Conservation (phyloP, 345 rosid genomes). For the Jatropha curcas region DNA sequence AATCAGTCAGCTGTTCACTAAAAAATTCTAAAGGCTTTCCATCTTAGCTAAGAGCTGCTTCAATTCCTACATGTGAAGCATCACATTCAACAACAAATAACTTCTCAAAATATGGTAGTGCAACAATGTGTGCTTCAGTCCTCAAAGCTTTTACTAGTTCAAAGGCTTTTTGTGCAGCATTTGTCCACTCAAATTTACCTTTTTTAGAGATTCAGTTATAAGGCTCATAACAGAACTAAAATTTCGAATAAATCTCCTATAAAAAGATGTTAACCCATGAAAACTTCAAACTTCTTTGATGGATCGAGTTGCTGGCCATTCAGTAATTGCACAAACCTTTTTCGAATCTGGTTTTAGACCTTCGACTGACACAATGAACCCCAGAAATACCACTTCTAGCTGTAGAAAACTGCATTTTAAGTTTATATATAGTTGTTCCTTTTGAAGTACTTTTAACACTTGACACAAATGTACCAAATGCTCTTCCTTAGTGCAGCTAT, state of each 20-base stretch:
- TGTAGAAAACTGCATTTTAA: neutral
- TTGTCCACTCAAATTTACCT: neutral
- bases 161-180: neutral
- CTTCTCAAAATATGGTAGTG: no score
- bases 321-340: neutral
- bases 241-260: neutral
- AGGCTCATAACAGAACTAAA: constrained; percentile 9
- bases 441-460: constrained; percentile 4
- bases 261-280: neutral
- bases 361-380: no score
- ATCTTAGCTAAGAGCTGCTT: neutral
- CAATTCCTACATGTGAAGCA: no score
- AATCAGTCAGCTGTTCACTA: neutral
- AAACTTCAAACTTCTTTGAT: no score
- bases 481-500: neutral
- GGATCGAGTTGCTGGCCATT: neutral
- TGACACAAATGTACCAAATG: neutral
- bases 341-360: neutral
- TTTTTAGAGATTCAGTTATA: neutral
- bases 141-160: neutral
- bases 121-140: neutral
- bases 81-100: constrained; percentile 15
- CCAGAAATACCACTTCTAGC: neutral
- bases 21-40: constrained; percentile 1
- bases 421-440: neutral